phyloP scores from a whole-genome alignment of 257 asterid genomes.

The Sherardia arvensis region DNA sequence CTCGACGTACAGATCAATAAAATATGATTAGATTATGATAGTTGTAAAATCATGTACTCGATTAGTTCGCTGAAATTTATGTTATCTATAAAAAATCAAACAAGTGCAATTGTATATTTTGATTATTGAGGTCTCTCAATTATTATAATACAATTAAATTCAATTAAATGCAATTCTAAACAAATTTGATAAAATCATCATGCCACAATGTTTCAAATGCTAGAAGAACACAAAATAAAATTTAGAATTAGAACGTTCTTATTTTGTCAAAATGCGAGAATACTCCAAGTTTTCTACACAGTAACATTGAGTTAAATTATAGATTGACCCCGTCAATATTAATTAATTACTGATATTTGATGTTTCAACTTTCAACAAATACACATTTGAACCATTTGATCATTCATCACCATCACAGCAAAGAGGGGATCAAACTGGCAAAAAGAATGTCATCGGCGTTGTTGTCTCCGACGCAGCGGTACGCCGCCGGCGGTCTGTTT shows the following conservation, averaged over 20 bases:
- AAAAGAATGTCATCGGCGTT: slow-evolving; percentile 36
- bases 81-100: too few species aligned
- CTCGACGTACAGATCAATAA: too few species aligned
- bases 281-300: background rate
- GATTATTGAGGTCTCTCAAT: too few species aligned
- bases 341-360: background rate
- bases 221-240: too few species aligned
- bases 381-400: background rate
- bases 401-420: background rate
- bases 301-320: background rate
- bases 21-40: too few species aligned
- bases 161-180: too few species aligned
- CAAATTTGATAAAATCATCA: too few species aligned
- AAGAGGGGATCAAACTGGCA: background rate
- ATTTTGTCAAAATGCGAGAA: background rate
- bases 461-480: slow-evolving; percentile 63
- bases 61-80: too few species aligned
- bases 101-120: too few species aligned
- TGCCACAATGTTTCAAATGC: too few species aligned
- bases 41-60: too few species aligned
- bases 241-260: background rate
- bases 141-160: too few species aligned
- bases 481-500: slow-evolving; percentile 75
- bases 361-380: background rate
- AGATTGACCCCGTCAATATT: background rate